Evolutionary conservation across 306 rosid species (phyloP), one percentile per base, ranked within the genome.

Genomic region (Malus fusca): DNA sequence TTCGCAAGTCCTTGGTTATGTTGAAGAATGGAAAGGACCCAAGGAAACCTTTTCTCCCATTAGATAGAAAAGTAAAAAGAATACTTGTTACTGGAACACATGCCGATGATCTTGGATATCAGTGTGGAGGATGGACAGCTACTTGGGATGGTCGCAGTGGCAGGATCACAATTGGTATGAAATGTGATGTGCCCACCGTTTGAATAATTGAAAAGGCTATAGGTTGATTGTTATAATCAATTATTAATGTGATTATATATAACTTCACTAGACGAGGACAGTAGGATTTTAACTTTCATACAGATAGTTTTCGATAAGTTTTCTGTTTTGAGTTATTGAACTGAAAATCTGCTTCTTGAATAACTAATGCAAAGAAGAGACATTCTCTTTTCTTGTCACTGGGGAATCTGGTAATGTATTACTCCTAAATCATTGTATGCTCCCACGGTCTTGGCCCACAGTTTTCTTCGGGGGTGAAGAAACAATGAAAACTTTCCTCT

Each of bases 51-150:
- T 88, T 94, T 81, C 96, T 94, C 80, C 97, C 97, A n/a, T 67
- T 91, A 73, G 84, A 86, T 73, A 88, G 73, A 75, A 85, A 79
- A 76, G 91, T 89, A 19, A 90, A 86, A 80, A 88, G 84, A 82
- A 86, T 94, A 79, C 94, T 90, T 77, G 90, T 94, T 30, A 40
- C 89, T 10, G 97, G 98, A 78, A 88, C 88, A 26, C 98, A 93
- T 31, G 94, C 91, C 0, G 92, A 91, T 82, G 77, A 94, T 87
- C 88, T 94, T 63, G 98, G 97, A 66, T 91, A 62, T 82, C 98
- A 91, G 70, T 90, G 98, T 66, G 97, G 98, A 67, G 97, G 98
- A 72, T 90, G 98, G 97, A 94, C 97, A 5, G 78, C 71, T 60
- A 81, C 89, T 35, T 88, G 90, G 95, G 42, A 64, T 75, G 98